Evolutionary conservation across 441 rosid species (phyloP).

Genomic region (Cnidoscolus chayamansa): DNA sequence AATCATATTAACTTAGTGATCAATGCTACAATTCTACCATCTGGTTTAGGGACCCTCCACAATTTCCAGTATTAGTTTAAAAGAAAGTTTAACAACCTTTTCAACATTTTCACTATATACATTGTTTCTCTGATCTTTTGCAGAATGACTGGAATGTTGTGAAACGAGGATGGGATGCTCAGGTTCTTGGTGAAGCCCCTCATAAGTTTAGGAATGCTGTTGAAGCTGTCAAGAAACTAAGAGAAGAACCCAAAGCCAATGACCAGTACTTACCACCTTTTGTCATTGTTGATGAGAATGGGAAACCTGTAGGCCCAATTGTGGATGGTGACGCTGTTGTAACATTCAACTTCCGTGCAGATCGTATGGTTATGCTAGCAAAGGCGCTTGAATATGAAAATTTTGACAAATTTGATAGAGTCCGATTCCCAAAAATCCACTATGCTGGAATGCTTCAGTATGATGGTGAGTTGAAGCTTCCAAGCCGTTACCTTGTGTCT

Average conservation of each 20-base stretch:
- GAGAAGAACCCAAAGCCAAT: constrained; percentile 59
- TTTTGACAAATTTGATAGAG: constrained; percentile 90
- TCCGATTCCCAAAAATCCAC: constrained; percentile 71
- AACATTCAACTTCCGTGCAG: constrained; percentile 92
- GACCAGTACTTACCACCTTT: constrained; percentile 94
- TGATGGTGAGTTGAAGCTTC: constrained; percentile 94
- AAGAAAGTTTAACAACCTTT: not conserved
- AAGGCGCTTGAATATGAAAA: constrained; percentile 86
- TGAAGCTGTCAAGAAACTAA: constrained; percentile 84
- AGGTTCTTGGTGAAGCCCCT: constrained; percentile 97
- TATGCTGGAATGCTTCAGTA: constrained; percentile 98
- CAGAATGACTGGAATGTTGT: constrained; percentile 95
- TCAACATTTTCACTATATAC: not conserved
- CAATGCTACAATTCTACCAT: too few relatives aligned
- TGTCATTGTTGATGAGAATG: constrained; percentile 78
- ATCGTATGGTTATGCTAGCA: constrained; percentile 93
- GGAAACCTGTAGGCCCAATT: constrained; percentile 84
- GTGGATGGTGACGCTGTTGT: constrained; percentile 97
- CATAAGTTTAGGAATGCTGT: constrained; percentile 72
- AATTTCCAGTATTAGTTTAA: too few relatives aligned
- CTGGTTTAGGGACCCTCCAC: too few relatives aligned
- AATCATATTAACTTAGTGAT: too few relatives aligned
- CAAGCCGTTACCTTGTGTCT: constrained; percentile 78
- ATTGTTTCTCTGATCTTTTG: constrained; percentile 16
- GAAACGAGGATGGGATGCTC: constrained; percentile 99